Percentiles rank a stretch among this genome's conserved stretches.
Conservation (phyloP, 2,329 filamentous ascomycete genomes). For the Hortaea werneckii region DNA sequence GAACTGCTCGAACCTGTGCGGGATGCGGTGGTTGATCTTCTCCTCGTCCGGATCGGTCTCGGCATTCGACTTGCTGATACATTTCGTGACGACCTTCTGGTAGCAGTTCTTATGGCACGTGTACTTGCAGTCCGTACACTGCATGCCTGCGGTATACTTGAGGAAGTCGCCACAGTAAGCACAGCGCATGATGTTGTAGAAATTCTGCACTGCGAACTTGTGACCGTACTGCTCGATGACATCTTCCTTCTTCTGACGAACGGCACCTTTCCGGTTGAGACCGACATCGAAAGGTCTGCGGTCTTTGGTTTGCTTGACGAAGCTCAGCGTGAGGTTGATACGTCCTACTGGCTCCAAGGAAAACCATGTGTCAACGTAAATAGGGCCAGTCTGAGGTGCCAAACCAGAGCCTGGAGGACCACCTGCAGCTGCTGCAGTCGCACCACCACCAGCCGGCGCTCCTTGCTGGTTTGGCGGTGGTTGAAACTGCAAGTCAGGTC, state of each 20-base stretch:
- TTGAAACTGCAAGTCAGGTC: constrained; percentile 46
- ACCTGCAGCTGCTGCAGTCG: constrained; percentile 30
- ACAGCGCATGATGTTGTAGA: constrained; percentile 99
- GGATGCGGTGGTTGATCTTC: constrained; percentile 98
- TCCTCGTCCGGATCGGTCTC: constrained; percentile 98
- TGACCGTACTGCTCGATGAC: constrained; percentile 98
- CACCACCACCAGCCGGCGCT: constrained; percentile 23
- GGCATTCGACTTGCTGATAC: constrained; percentile 98
- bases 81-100: constrained; percentile 92
- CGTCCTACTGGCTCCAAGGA: constrained; percentile 88
- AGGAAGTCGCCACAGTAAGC: constrained; percentile 95
- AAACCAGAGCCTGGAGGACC: constrained; percentile 30
- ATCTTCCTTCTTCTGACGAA: constrained; percentile 95
- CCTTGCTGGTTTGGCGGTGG: constrained; percentile 33
- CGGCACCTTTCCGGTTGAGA: constrained; percentile 86
- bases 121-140: constrained; percentile 99
- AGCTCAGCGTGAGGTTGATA: constrained; percentile 84
- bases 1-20: constrained; percentile 92
- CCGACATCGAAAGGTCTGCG: constrained; percentile 76
- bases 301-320: constrained; percentile 81
- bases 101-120: constrained; percentile 99
- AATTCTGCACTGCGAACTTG: constrained; percentile 97
- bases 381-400: constrained; percentile 42
- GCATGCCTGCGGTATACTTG: constrained; percentile 97
- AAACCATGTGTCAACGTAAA: constrained; percentile 86